Percentiles rank a stretch among this genome's conserved stretches.
Evolutionary conservation across 1,139 yeast genomes (phyloP).

Genomic region (Ogataea hybrid): DNA sequence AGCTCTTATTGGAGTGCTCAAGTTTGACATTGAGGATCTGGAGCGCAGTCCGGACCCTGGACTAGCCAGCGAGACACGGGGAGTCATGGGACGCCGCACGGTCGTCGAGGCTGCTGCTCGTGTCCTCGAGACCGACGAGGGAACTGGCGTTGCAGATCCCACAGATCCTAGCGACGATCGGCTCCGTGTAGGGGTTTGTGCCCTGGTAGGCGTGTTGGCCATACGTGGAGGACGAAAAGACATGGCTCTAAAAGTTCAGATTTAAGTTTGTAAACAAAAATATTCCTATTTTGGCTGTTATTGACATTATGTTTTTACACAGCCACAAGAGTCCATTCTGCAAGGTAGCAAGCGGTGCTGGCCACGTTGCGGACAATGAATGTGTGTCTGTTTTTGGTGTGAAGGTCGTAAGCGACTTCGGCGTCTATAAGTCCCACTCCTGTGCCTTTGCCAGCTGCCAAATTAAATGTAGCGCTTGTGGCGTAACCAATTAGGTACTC

Average conservation of each 20-base stretch:
- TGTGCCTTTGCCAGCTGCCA: slow-evolving; percentile 58
- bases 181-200: slow-evolving; percentile 15
- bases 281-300: slow-evolving; percentile 8
- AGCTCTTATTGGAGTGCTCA: slow-evolving; percentile 21
- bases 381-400: background rate
- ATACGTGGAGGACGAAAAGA: slow-evolving; percentile 7
- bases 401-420: slow-evolving; percentile 7
- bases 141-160: slow-evolving; percentile 11
- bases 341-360: slow-evolving; percentile 20
- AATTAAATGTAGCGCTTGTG: slow-evolving; percentile 72
- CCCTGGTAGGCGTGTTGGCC: slow-evolving; percentile 12
- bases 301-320: slow-evolving; percentile 3
- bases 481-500: slow-evolving; percentile 68
- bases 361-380: slow-evolving; percentile 31
- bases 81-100: slow-evolving; percentile 15
- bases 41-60: slow-evolving; percentile 14
- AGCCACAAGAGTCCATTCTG: slow-evolving; percentile 9
- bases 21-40: slow-evolving; percentile 19
- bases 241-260: background rate
- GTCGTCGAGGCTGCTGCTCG: slow-evolving; percentile 16
- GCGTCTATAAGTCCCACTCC: slow-evolving; percentile 65
- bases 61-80: slow-evolving; percentile 10
- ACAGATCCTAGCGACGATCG: slow-evolving; percentile 13
- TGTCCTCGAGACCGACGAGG: slow-evolving; percentile 14
- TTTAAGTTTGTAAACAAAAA: slow-evolving; percentile 15